These are phyloP conservation scores for Verticillium longisporum DNA, from an alignment of 2,329 filamentous ascomycete species.

Conservation along the genomic window DNA sequence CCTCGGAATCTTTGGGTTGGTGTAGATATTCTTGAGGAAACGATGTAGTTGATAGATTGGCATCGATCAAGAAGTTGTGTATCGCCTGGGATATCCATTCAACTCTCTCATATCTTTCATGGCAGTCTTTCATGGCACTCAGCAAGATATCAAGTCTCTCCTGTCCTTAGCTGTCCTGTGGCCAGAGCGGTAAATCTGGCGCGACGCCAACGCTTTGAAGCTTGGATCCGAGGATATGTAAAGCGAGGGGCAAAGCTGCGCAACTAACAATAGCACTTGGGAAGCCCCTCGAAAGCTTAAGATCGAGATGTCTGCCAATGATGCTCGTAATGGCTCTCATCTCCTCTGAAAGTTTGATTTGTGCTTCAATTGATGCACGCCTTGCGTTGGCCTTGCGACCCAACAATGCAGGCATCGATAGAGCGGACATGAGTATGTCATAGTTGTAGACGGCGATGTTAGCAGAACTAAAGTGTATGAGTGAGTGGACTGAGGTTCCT, in stretches of 20 bases:
- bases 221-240: conserved; percentile 26
- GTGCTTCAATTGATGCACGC: conserved; percentile 7
- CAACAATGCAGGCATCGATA: no score
- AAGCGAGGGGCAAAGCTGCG: conserved; percentile 23
- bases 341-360: conserved; percentile 35
- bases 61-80: conserved; percentile 32
- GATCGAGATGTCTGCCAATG: conserved; percentile 37
- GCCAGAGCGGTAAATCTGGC: conserved; percentile 6
- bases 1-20: no score
- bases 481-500: no score
- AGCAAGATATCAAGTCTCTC: conserved; percentile 35
- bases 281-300: conserved; percentile 34
- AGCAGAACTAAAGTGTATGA: conserved; percentile 25
- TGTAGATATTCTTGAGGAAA: conserved; percentile 7
- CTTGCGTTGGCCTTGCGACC: no score
- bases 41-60: conserved; percentile 17
- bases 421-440: conserved; percentile 19
- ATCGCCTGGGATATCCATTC: conserved; percentile 37
- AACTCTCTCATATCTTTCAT: conserved; percentile 36
- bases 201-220: conserved; percentile 14
- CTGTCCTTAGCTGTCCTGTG: conserved; percentile 30
- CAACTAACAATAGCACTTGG: conserved; percentile 36
- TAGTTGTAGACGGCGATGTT: conserved; percentile 38
- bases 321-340: conserved; percentile 35
- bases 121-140: conserved; percentile 37